These are phyloP conservation scores for Pterulicium gracile DNA, from an alignment of 1,284 basidiomycete species.

Conservation along the genomic window DNA sequence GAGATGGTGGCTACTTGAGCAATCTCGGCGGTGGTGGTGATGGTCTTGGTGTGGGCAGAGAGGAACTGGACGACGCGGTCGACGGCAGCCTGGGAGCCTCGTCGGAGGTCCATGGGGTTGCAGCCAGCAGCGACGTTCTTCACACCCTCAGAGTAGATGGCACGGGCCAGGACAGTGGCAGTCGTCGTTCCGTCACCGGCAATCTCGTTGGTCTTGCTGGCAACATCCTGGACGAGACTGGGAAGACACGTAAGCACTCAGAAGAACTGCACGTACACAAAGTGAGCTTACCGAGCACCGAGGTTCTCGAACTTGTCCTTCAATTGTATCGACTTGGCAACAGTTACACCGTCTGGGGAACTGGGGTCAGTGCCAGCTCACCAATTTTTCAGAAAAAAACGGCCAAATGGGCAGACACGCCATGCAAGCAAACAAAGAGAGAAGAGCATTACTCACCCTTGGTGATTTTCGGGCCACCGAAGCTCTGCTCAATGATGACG, in stretches of 20 bases:
- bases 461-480: constrained; percentile 96
- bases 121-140: constrained; percentile 99
- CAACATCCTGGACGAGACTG: constrained; percentile 91
- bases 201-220: constrained; percentile 93
- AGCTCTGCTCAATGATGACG: constrained; percentile 98
- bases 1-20: constrained; percentile 98
- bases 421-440: constrained; percentile 4
- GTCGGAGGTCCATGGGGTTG: constrained; percentile 98
- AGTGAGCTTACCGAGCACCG: constrained; percentile 72
- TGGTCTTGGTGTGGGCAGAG: constrained; percentile 81
- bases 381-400: too few relatives aligned
- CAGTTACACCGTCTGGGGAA: constrained; percentile 85
- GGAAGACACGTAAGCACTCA: constrained; percentile 4
- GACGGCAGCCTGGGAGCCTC: constrained; percentile 93
- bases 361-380: constrained; percentile 7
- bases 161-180: constrained; percentile 91
- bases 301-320: constrained; percentile 99
- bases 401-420: constrained; percentile 4
- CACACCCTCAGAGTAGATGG: constrained; percentile 97
- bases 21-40: constrained; percentile 97
- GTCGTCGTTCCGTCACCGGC: constrained; percentile 99
- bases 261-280: constrained; percentile 1
- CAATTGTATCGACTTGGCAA: constrained; percentile 89
- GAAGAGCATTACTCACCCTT: constrained; percentile 49
- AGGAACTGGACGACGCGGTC: constrained; percentile 93